Evolutionary conservation across 306 rosid species (phyloP).

Genomic region (Fragaria vesca): DNA sequence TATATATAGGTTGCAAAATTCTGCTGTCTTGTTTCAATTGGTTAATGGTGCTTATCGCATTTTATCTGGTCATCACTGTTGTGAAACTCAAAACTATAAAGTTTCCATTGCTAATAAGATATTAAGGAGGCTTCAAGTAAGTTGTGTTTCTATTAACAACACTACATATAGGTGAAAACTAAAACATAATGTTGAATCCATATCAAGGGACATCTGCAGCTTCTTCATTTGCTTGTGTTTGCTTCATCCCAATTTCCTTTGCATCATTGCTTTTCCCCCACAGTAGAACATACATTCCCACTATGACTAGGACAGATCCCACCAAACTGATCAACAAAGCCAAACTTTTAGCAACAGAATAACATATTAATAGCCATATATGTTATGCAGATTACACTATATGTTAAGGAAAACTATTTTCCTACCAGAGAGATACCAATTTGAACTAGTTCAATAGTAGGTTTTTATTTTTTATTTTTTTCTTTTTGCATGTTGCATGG

Average conservation of each 20-base stretch:
- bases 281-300: slow-evolving; percentile 72
- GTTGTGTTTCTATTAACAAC: not conserved
- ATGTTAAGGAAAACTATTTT: too few relatives aligned
- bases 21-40: not conserved
- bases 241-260: slow-evolving; percentile 33
- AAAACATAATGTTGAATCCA: not conserved
- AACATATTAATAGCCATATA: not conserved
- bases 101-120: not conserved
- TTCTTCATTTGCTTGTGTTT: slow-evolving; percentile 39
- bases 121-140: not conserved
- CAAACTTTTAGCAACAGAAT: slow-evolving; percentile 22
- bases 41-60: not conserved
- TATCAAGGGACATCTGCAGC: slow-evolving; percentile 32
- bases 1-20: not conserved
- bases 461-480: too few relatives aligned
- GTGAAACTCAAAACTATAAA: not conserved
- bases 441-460: too few relatives aligned
- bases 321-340: slow-evolving; percentile 49
- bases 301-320: slow-evolving; percentile 70
- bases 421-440: too few relatives aligned
- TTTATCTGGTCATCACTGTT: not conserved
- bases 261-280: slow-evolving; percentile 72
- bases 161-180: not conserved
- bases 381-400: too few relatives aligned
- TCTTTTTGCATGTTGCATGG: too few relatives aligned